phyloP scores from a whole-genome alignment of 345 rosid genomes.

The Jatropha curcas region DNA sequence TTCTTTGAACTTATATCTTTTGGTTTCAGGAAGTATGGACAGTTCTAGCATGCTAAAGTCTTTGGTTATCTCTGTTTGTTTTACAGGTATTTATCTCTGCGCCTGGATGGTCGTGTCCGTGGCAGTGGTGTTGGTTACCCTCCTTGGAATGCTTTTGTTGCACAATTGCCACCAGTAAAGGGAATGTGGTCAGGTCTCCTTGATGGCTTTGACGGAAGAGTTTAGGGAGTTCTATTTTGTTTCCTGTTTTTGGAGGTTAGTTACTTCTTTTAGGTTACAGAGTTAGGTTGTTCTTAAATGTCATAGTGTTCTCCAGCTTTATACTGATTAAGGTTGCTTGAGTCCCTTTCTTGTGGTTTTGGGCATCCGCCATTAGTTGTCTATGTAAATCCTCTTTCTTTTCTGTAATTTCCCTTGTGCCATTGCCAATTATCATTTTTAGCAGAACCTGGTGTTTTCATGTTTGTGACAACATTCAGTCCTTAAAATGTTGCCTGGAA shows the following conservation, averaged over 20 bases:
- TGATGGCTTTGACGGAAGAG: conserved; percentile 95
- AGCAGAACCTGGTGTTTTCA: not conserved
- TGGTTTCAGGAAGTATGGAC: not conserved
- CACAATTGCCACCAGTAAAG: conserved; percentile 82
- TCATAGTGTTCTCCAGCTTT: not conserved
- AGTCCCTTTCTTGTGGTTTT: not conserved
- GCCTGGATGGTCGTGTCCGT: conserved; percentile 92
- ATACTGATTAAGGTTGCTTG: not conserved
- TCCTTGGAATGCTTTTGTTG: conserved; percentile 97
- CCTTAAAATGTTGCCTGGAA: not conserved
- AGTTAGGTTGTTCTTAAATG: not conserved
- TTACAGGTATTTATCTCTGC: conserved; percentile 76
- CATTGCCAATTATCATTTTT: not conserved
- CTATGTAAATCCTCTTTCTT: not conserved
- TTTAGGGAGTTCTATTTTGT: conserved; percentile 22
- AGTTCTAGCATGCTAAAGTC: not conserved
- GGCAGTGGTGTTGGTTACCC: conserved; percentile 96
- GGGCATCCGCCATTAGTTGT: not conserved
- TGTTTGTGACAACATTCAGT: not conserved
- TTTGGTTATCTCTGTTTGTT: conserved; percentile 11
- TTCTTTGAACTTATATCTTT: too few species aligned
- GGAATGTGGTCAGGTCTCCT: conserved; percentile 94
- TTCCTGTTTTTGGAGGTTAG: conserved; percentile 2
- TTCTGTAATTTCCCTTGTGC: not conserved
- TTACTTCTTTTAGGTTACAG: not conserved